Percentiles rank a stretch among this genome's conserved stretches.
Conservation (phyloP, 805 yeast genomes). For the Pichia sporocuriosa region DNA sequence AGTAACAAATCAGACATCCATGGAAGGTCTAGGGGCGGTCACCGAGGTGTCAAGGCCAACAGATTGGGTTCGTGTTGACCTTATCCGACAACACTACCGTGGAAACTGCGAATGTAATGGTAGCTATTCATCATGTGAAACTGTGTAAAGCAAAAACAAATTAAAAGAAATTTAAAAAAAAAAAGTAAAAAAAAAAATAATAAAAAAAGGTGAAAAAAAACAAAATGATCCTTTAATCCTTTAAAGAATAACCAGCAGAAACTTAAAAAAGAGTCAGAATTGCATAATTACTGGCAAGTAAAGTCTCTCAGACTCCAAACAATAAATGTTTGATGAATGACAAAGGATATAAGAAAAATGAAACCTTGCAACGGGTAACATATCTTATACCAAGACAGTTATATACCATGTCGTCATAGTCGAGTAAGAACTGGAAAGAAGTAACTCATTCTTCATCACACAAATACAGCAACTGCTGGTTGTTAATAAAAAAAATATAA, state of each 20-base stretch:
- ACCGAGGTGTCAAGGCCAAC: conserved; percentile 59
- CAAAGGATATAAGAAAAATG: conserved; percentile 28
- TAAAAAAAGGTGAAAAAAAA: conserved; percentile 9
- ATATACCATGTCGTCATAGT: conserved; percentile 87
- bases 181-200: conserved; percentile 5
- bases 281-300: conserved; percentile 79
- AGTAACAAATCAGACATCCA: conserved; percentile 74
- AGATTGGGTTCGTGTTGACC: conserved; percentile 53
- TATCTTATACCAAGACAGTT: conserved; percentile 34
- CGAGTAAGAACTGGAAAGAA: conserved; percentile 92
- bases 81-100: conserved; percentile 74
- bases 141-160: background rate
- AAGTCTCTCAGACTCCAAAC: conserved; percentile 41
- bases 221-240: conserved; percentile 2
- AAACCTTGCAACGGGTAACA: conserved; percentile 24
- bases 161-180: conserved; percentile 4
- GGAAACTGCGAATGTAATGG: conserved; percentile 93
- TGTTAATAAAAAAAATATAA: no score
- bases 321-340: conserved; percentile 26
- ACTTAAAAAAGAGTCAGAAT: conserved; percentile 39
- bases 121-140: conserved; percentile 62
- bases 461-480: conserved; percentile 13
- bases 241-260: conserved; percentile 11
- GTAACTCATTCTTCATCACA: conserved; percentile 43
- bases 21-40: conserved; percentile 86